phyloP scores from a whole-genome alignment of 2,329 filamentous ascomycete species.

The Cordyceps cateniannulata region DNA sequence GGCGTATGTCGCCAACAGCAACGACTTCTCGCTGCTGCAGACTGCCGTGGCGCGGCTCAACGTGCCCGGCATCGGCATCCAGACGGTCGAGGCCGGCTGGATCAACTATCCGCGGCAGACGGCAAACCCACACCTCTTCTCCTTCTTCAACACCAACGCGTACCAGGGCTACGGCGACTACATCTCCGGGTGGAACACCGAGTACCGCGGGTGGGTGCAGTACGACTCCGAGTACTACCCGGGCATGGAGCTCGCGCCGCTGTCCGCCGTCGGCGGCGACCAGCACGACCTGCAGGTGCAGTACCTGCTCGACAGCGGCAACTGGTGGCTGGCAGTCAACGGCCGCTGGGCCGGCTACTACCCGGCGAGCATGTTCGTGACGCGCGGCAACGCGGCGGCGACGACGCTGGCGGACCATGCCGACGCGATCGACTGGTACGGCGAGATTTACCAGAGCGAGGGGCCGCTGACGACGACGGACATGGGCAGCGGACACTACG shows the following conservation, averaged over 20 bases:
- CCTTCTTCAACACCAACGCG: constrained; percentile 13
- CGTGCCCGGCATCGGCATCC: constrained; percentile 8
- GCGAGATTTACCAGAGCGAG: constrained; percentile 14
- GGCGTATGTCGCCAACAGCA: constrained; percentile 8
- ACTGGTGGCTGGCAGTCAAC: constrained; percentile 14
- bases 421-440: constrained; percentile 12
- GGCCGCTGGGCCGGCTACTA: constrained; percentile 13
- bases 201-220: constrained; percentile 14
- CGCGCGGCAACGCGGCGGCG: not conserved
- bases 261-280: constrained; percentile 5
- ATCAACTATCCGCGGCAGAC: constrained; percentile 13
- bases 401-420: constrained; percentile 11
- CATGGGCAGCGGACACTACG: constrained; percentile 14
- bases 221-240: constrained; percentile 12
- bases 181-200: constrained; percentile 12
- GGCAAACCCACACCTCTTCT: constrained; percentile 9
- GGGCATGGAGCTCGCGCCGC: constrained; percentile 11
- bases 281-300: constrained; percentile 10
- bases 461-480: constrained; percentile 11
- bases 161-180: constrained; percentile 10
- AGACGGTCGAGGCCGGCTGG: constrained; percentile 14
- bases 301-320: constrained; percentile 3
- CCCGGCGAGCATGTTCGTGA: constrained; percentile 10
- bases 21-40: constrained; percentile 15
- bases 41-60: not conserved